A percentile compares a stretch with the other conserved stretches of the same genome.
phyloP scores from a whole-genome alignment of 371 early-diverging fungal species.

The Mucor lusitanicus region DNA sequence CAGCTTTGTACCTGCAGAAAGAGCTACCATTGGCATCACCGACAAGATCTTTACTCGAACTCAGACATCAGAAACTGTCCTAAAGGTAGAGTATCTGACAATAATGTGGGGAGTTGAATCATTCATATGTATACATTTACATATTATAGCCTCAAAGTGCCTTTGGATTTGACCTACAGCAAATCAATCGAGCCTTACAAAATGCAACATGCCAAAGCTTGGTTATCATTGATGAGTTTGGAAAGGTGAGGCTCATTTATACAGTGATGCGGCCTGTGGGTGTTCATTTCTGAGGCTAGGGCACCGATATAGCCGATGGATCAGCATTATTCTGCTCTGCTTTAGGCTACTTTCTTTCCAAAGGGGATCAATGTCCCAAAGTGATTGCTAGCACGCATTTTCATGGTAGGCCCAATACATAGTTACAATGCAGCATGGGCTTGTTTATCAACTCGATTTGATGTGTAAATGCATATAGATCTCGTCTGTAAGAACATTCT shows the following conservation, averaged over 20 bases:
- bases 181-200: slow-evolving; percentile 57
- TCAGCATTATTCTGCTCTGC: slow-evolving; percentile 62
- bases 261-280: not conserved
- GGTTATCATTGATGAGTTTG: slow-evolving; percentile 71
- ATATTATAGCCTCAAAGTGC: slow-evolving; percentile 75
- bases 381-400: slow-evolving; percentile 68
- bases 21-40: slow-evolving; percentile 82
- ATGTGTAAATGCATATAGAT: not conserved
- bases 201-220: slow-evolving; percentile 54
- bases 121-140: not conserved
- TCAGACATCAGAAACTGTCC: slow-evolving; percentile 60
- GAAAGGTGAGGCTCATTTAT: slow-evolving; percentile 29
- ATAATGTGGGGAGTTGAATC: too few relatives aligned
- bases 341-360: slow-evolving; percentile 52
- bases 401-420: slow-evolving; percentile 55
- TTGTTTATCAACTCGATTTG: not conserved
- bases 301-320: slow-evolving; percentile 55
- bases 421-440: not conserved
- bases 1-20: slow-evolving; percentile 88
- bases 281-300: slow-evolving; percentile 17
- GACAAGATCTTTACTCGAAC: slow-evolving; percentile 88
- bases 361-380: slow-evolving; percentile 39
- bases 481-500: slow-evolving; percentile 2
- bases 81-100: slow-evolving; percentile 28
- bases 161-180: slow-evolving; percentile 72